These are phyloP conservation scores for Dacryopinax spathularia DNA, from an alignment of 768 basidiomycete species.

Conservation along the genomic window DNA sequence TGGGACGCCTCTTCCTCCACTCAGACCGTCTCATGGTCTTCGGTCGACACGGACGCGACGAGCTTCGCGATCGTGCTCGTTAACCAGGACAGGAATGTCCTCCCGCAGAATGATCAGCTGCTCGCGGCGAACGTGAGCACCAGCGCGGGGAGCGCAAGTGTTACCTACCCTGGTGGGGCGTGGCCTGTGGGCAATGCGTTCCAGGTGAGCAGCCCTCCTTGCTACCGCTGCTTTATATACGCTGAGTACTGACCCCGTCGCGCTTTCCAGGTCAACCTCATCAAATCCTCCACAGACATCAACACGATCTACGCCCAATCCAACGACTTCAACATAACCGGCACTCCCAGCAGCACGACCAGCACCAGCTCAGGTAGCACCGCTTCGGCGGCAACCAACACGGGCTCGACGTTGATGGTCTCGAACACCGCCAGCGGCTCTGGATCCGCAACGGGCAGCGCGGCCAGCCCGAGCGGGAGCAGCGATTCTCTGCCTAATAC, in stretches of 20 bases:
- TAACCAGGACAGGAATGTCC: slow-evolving; percentile 35
- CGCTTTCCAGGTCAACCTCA: slow-evolving; percentile 60
- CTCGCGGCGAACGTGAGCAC: slow-evolving; percentile 45
- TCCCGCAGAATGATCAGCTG: slow-evolving; percentile 31
- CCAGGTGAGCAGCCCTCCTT: neutral
- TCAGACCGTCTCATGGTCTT: slow-evolving; percentile 42
- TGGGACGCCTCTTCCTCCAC: slow-evolving; percentile 47
- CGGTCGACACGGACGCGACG: slow-evolving; percentile 47
- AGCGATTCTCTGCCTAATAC: slow-evolving; percentile 14
- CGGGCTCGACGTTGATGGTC: slow-evolving; percentile 17
- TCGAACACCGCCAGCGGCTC: slow-evolving; percentile 15
- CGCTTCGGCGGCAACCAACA: slow-evolving; percentile 22
- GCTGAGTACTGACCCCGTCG: too few species aligned
- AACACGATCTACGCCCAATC: slow-evolving; percentile 59
- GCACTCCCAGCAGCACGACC: slow-evolving; percentile 13
- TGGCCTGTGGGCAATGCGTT: slow-evolving; percentile 40
- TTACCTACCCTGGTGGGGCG: slow-evolving; percentile 45
- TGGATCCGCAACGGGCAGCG: slow-evolving; percentile 5
- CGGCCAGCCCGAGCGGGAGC: slow-evolving; percentile 8
- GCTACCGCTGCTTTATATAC: neutral
- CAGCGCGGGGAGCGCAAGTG: slow-evolving; percentile 24
- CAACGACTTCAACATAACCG: slow-evolving; percentile 38
- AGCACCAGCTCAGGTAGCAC: slow-evolving; percentile 14
- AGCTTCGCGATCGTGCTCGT: slow-evolving; percentile 59
- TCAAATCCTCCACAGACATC: slow-evolving; percentile 33